Conservation (phyloP, 306 rosid genomes). For the Cicer chorassanicum region DNA sequence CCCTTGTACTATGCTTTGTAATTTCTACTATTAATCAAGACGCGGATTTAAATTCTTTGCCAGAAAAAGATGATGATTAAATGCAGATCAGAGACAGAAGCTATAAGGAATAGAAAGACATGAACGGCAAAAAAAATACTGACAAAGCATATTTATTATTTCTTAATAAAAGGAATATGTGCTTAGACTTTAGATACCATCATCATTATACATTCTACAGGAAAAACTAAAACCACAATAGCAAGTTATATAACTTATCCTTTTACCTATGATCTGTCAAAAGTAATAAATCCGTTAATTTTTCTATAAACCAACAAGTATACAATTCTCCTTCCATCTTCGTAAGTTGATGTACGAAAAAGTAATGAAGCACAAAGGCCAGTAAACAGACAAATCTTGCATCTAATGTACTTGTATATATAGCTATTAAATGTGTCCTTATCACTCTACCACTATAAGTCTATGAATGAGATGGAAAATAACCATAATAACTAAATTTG, state of each 20-base stretch:
- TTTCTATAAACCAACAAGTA: constrained; percentile 20
- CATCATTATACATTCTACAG: neutral
- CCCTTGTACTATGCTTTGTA: neutral
- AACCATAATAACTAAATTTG: constrained; percentile 12
- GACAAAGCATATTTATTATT: neutral
- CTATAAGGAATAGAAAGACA: neutral
- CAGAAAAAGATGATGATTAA: neutral
- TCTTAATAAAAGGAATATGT: neutral
- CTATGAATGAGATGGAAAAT: constrained; percentile 18
- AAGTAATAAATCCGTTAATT: constrained; percentile 7
- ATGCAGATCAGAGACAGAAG: neutral
- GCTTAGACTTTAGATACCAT: neutral
- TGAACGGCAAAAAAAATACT: neutral
- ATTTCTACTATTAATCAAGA: neutral
- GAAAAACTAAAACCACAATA: neutral
- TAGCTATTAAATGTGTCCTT: constrained; percentile 30
- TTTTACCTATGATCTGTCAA: constrained; percentile 7
- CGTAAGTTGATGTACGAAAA: neutral
- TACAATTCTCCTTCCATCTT: constrained; percentile 21
- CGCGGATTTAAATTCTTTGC: no score
- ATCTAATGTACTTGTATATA: constrained; percentile 35
- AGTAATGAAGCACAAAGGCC: neutral
- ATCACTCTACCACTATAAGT: constrained; percentile 39
- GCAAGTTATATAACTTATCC: neutral
- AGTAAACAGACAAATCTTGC: neutral